Evolutionary conservation across 2,329 filamentous ascomycete genomes (phyloP), one percentile per base, ranked within the genome.

Genomic region (Trichophyton simii): DNA sequence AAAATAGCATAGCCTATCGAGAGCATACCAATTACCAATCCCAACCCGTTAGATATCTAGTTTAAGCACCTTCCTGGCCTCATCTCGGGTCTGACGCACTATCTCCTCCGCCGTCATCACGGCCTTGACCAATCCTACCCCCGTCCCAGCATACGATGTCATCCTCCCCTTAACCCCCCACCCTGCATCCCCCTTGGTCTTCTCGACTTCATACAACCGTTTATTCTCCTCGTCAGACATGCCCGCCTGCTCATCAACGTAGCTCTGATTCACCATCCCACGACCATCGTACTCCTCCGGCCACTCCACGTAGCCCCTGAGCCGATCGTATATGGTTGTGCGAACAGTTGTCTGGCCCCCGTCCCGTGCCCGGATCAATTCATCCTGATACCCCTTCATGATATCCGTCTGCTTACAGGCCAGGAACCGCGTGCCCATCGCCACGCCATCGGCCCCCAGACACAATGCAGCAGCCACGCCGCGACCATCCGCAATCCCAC

Each of bases 351-450:
- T 76, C 34, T 75, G 68, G 0, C 81, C 82, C 0, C 82, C 82
- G 68, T 84, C 82, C 1, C 63, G 71, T 0, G 77, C 77, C 4
- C 74, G 67, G 1, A 83, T 60, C 0, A 83, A 72, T 60, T 79
- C 80, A 2, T 75, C 64, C 64, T 73, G 74, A 65, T 83, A 83
- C 0, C 80, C 81, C 42, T 70, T 70, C 1, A 78, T 68, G 28
- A 84, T 75, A 34, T 71, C 73, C 1, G 79, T 77, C 67, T 83
- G 80, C 0, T 68, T 65, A 2, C 73, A 69, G 0, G 83, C 83
- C 0, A 88, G 77, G 61, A 87, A 84, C 6, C 84, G 77, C 0
- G 86, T 88, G 0, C 86, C 86, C 75, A 88, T 77, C 0, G 78
- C 82, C 0, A 79, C 77, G 0, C 82, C 85, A 0, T 73, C 69